A percentile compares a stretch with the other conserved stretches of the same genome.
These are phyloP conservation scores for Pseudogymnoascus sp. DNA, from an alignment of 2,329 filamentous ascomycete species.

Conservation along the genomic window DNA sequence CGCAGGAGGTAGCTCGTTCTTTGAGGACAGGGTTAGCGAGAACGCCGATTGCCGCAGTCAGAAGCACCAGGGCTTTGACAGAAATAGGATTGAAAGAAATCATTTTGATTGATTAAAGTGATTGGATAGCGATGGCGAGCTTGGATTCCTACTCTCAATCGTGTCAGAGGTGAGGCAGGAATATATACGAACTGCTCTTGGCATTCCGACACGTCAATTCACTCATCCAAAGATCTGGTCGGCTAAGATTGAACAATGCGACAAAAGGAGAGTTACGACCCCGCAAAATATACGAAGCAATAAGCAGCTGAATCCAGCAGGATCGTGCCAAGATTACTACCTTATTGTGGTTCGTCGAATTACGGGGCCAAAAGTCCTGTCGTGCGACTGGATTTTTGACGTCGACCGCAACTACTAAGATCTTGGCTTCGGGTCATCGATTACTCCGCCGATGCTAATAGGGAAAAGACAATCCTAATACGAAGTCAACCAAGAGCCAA, in stretches of 20 bases:
- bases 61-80: neutral
- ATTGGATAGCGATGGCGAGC: conserved; percentile 1
- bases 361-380: neutral
- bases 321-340: neutral
- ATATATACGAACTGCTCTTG: conserved; percentile 6
- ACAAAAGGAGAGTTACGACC: neutral
- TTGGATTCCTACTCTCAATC: neutral
- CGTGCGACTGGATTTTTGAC: neutral
- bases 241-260: neutral
- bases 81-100: neutral
- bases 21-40: neutral
- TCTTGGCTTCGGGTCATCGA: conserved; percentile 7
- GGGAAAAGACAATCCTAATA: neutral
- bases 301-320: neutral
- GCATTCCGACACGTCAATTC: neutral
- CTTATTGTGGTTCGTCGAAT: neutral
- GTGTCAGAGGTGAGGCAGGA: neutral
- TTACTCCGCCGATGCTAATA: conserved; percentile 2
- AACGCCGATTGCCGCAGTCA: neutral
- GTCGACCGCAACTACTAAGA: neutral
- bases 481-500: conserved; percentile 4
- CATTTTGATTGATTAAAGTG: neutral
- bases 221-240: neutral
- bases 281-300: conserved; percentile 5
- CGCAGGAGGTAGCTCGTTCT: neutral